Evolutionary conservation across 257 asterid genomes (phyloP).

Genomic region (Ligustrum vulgare): DNA sequence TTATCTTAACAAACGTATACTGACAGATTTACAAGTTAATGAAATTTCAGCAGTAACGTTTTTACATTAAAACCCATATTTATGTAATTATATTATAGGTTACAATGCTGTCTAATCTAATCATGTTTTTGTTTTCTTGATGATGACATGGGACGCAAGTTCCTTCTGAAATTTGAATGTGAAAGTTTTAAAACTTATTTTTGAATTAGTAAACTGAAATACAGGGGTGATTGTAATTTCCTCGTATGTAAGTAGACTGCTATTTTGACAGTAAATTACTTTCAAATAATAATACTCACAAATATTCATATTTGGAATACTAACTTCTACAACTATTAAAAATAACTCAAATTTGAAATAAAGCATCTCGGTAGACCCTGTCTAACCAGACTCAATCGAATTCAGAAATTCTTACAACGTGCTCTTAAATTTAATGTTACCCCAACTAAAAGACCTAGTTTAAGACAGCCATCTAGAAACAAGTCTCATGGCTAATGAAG

Average conservation of each 20-base stretch:
- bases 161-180: too few species aligned
- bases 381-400: constrained; percentile 7
- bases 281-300: too few species aligned
- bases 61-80: background rate
- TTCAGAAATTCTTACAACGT: constrained; percentile 1
- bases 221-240: too few species aligned
- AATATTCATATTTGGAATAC: too few species aligned
- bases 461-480: constrained; percentile 1
- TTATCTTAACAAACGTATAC: background rate
- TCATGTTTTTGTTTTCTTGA: background rate
- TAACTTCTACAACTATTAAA: too few species aligned
- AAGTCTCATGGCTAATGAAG: constrained; percentile 16
- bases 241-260: too few species aligned
- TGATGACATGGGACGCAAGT: too few species aligned
- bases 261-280: too few species aligned
- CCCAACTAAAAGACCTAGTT: background rate
- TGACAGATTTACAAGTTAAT: background rate
- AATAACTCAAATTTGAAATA: background rate
- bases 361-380: constrained; percentile 2
- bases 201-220: too few species aligned
- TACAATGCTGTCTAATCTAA: too few species aligned
- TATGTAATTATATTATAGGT: background rate
- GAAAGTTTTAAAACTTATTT: too few species aligned
- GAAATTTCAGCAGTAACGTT: background rate
- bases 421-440: constrained; percentile 3